Evolutionary conservation across 495 filamentous ascomycete genomes (phyloP).

Genomic region (Extremus antarcticus): DNA sequence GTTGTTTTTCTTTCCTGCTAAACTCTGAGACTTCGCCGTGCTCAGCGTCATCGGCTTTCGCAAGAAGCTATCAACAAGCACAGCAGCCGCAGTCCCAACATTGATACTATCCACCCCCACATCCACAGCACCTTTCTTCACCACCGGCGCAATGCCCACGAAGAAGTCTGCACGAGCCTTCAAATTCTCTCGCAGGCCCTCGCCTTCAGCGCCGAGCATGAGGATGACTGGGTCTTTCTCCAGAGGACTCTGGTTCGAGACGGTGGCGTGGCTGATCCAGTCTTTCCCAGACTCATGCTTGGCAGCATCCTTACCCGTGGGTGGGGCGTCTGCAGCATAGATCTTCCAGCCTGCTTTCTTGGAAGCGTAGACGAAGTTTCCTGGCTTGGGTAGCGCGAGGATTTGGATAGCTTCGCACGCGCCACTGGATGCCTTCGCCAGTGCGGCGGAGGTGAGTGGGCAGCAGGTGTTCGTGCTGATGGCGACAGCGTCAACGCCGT

Average conservation of each 20-base stretch:
- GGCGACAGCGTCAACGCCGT: constrained; percentile 60
- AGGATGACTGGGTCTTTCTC: constrained; percentile 56
- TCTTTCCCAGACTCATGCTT: neutral
- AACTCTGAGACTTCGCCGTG: neutral
- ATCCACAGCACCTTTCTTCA: neutral
- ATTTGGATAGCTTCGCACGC: constrained; percentile 69
- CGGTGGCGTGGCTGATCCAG: neutral
- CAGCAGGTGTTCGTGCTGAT: constrained; percentile 42
- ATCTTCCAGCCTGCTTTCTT: constrained; percentile 67
- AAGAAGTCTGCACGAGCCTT: constrained; percentile 50
- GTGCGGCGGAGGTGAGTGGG: constrained; percentile 57
- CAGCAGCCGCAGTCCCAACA: constrained; percentile 70
- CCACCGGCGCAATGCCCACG: constrained; percentile 46
- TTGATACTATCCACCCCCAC: constrained; percentile 68
- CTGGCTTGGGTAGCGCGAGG: constrained; percentile 52
- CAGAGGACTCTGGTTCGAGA: constrained; percentile 33
- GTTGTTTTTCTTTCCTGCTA: no score
- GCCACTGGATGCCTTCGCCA: constrained; percentile 78
- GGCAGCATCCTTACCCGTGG: neutral
- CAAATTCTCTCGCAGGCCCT: constrained; percentile 54
- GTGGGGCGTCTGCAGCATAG: constrained; percentile 60
- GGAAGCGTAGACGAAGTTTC: constrained; percentile 56
- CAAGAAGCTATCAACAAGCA: constrained; percentile 59
- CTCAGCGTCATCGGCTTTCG: constrained; percentile 20
- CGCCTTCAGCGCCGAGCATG: constrained; percentile 73